These are phyloP conservation scores for Agaricus subrufescens DNA, from an alignment of 768 basidiomycete species.

Conservation along the genomic window DNA sequence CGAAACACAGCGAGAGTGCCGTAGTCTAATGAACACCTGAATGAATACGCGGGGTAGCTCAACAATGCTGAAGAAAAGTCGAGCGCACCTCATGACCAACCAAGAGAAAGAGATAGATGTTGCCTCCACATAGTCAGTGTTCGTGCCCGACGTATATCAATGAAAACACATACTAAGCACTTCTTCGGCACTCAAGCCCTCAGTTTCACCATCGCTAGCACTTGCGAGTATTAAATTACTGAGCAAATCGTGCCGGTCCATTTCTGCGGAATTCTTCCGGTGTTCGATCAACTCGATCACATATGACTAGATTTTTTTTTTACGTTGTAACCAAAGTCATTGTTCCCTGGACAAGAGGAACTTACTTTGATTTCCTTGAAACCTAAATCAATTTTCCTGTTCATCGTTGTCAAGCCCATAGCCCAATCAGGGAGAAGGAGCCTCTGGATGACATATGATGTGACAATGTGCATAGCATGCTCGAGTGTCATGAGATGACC, in stretches of 20 bases:
- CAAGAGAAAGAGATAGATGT: conserved; percentile 42
- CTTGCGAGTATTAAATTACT: conserved; percentile 46
- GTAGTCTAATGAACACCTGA: conserved; percentile 22
- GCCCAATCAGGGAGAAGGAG: conserved; percentile 35
- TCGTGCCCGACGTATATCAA: background rate
- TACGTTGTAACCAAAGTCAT: too few species aligned
- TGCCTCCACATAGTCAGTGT: conserved; percentile 18
- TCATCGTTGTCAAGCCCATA: conserved; percentile 28
- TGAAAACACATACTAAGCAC: conserved; percentile 24
- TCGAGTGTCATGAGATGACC: conserved; percentile 47
- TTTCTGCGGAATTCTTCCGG: conserved; percentile 29
- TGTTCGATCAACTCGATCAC: conserved; percentile 48
- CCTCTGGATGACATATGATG: conserved; percentile 31
- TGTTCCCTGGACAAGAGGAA: conserved; percentile 2
- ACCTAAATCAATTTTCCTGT: conserved; percentile 26
- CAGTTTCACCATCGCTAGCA: conserved; percentile 23
- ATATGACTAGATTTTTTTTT: conserved; percentile 20
- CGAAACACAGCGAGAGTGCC: conserved; percentile 34
- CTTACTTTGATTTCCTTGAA: conserved; percentile 36
- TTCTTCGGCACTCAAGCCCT: conserved; percentile 33
- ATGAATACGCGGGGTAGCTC: too few species aligned
- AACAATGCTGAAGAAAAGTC: background rate
- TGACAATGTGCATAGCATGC: conserved; percentile 39
- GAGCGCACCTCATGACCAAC: conserved; percentile 50
- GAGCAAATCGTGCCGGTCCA: conserved; percentile 44